Conservation (phyloP, 768 basidiomycete species). For the Trametes villosa region DNA sequence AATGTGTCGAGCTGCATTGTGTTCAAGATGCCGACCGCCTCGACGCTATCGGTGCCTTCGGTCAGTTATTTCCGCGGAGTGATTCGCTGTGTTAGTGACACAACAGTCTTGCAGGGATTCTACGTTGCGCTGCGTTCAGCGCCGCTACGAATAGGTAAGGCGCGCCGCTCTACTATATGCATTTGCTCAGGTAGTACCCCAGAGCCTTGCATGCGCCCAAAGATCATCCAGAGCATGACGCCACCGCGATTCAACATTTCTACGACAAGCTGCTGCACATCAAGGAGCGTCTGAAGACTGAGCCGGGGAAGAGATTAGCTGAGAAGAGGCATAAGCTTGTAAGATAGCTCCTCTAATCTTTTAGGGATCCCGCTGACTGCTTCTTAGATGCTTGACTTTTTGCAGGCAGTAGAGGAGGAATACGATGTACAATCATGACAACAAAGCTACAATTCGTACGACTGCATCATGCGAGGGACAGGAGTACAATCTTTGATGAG, state of each 20-base stretch:
- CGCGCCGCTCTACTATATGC: slow-evolving; percentile 7
- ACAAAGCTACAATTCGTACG: no score
- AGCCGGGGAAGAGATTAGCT: slow-evolving; percentile 67
- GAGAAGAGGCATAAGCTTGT: slow-evolving; percentile 75
- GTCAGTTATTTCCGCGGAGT: slow-evolving; percentile 32
- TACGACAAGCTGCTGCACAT: slow-evolving; percentile 85
- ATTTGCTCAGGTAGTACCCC: not conserved
- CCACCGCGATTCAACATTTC: slow-evolving; percentile 80
- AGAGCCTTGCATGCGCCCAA: slow-evolving; percentile 51
- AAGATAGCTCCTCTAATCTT: slow-evolving; percentile 24
- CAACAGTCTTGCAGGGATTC: slow-evolving; percentile 38
- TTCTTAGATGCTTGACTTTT: slow-evolving; percentile 65
- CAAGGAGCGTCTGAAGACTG: slow-evolving; percentile 75
- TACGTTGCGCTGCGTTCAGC: slow-evolving; percentile 53
- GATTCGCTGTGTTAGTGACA: not conserved
- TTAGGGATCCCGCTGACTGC: not conserved
- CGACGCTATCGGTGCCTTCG: slow-evolving; percentile 58
- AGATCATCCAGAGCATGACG: slow-evolving; percentile 46
- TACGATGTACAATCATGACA: slow-evolving; percentile 32
- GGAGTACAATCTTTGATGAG: no score
- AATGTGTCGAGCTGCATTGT: slow-evolving; percentile 78
- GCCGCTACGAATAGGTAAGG: slow-evolving; percentile 40
- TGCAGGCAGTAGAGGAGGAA: slow-evolving; percentile 61
- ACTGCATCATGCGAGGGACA: no score
- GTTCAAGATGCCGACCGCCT: slow-evolving; percentile 59